Percentiles rank a stretch among this genome's conserved stretches.
These are phyloP conservation scores for Melaleuca alternifolia DNA, from an alignment of 345 rosid genomes.

Conservation along the genomic window DNA sequence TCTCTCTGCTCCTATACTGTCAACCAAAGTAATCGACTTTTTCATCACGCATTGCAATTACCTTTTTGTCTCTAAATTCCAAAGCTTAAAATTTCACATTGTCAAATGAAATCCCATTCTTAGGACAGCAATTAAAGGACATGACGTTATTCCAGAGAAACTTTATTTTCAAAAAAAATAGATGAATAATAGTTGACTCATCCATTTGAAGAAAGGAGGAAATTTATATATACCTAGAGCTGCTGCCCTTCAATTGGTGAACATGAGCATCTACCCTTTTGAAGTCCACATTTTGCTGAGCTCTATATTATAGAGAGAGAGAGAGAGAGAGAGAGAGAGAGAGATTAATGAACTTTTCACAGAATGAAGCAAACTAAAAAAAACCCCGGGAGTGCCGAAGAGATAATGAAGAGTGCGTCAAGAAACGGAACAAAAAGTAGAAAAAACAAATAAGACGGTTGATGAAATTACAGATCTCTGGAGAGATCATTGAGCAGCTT, in stretches of 20 bases:
- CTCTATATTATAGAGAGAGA: constrained; percentile 19
- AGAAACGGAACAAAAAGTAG: not conserved
- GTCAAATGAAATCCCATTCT: not conserved
- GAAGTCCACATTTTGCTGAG: constrained; percentile 71
- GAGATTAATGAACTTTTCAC: not conserved
- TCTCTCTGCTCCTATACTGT: constrained; percentile 93
- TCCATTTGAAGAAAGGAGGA: not conserved
- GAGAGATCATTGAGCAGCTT: constrained; percentile 83
- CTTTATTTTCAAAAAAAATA: not conserved
- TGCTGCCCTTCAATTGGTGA: constrained; percentile 97
- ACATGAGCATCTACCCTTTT: constrained; percentile 79
- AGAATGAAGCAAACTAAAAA: not conserved
- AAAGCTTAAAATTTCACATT: not conserved
- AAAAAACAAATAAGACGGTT: not conserved
- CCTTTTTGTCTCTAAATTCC: not conserved
- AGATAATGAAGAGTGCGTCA: not conserved
- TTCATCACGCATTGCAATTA: not conserved
- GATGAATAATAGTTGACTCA: not conserved
- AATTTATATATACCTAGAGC: constrained; percentile 53
- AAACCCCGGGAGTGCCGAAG: not conserved
- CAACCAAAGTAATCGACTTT: constrained; percentile 8
- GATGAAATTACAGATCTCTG: constrained; percentile 36
- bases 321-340: not conserved
- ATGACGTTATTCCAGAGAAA: not conserved
- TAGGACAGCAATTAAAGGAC: not conserved